These are phyloP conservation scores for Pterocarpus macrocarpus DNA, from an alignment of 306 rosid species.

Conservation along the genomic window DNA sequence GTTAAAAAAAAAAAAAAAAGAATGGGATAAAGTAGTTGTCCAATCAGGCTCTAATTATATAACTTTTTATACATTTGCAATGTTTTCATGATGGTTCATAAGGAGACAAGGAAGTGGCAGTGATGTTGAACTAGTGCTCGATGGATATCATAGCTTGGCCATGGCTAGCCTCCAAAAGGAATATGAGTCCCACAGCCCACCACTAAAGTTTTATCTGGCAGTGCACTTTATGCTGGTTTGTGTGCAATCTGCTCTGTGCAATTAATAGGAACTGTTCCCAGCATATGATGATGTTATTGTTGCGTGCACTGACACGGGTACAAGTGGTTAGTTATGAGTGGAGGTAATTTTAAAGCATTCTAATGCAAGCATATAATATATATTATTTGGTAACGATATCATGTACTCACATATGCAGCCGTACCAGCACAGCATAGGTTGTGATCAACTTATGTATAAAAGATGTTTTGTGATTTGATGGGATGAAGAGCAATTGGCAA, in stretches of 20 bases:
- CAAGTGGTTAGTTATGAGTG: not conserved
- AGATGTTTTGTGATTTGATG: constrained; percentile 17
- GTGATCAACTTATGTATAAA: constrained; percentile 38
- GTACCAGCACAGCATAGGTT: not conserved
- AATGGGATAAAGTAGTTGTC: not conserved
- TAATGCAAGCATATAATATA: not conserved
- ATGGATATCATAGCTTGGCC: constrained; percentile 39
- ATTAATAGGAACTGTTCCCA: constrained; percentile 37
- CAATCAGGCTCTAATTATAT: constrained; percentile 18
- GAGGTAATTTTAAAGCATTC: not conserved
- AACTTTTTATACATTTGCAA: not conserved
- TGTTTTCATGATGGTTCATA: constrained; percentile 42
- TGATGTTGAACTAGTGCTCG: constrained; percentile 41
- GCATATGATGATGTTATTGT: constrained; percentile 38
- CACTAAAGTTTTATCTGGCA: constrained; percentile 38
- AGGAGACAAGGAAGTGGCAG: constrained; percentile 38
- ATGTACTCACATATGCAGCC: too few species aligned
- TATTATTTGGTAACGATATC: not conserved
- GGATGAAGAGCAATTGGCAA: not conserved
- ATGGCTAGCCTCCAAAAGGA: constrained; percentile 47
- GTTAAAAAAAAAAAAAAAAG: not conserved
- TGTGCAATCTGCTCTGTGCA: constrained; percentile 51
- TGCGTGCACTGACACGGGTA: not conserved
- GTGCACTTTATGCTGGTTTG: constrained; percentile 51
- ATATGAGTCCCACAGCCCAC: constrained; percentile 37